phyloP scores from a whole-genome alignment of 192 early-diverging fungal genomes.

The Entophlyctis luteolus region DNA sequence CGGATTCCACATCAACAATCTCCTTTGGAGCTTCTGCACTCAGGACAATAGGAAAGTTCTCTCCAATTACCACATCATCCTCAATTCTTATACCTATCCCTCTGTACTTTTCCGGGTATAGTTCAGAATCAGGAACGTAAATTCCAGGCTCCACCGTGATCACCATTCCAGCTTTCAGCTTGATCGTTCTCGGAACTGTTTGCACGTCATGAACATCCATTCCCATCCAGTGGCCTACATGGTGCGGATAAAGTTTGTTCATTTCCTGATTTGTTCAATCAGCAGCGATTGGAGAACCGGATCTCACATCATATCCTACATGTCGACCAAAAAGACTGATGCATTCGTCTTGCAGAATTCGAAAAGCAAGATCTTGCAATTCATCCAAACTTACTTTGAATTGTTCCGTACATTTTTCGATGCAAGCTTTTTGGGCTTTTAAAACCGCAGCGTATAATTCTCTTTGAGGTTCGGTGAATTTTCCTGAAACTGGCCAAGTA shows the following conservation, averaged over 20 bases:
- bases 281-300: background rate
- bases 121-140: constrained; percentile 76
- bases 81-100: constrained; percentile 94
- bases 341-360: constrained; percentile 67
- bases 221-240: constrained; percentile 91
- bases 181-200: constrained; percentile 66
- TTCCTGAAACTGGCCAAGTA: constrained; percentile 89
- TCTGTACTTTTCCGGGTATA: constrained; percentile 74
- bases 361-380: constrained; percentile 73
- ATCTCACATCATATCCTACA: constrained; percentile 36
- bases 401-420: constrained; percentile 54
- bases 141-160: constrained; percentile 94
- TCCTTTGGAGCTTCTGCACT: constrained; percentile 78
- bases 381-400: constrained; percentile 68
- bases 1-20: constrained; percentile 64
- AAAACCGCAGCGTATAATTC: constrained; percentile 83
- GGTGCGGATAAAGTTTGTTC: constrained; percentile 85
- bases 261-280: constrained; percentile 58
- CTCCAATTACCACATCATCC: constrained; percentile 85
- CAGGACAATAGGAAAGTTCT: constrained; percentile 60
- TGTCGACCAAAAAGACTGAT: constrained; percentile 54
- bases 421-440: constrained; percentile 77
- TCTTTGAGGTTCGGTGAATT: constrained; percentile 71
- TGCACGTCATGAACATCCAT: constrained; percentile 91
- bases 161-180: constrained; percentile 76